Base-by-base conservation (phyloP, 345 rosid species). In the Dipteronia dyeriana region DNA sequence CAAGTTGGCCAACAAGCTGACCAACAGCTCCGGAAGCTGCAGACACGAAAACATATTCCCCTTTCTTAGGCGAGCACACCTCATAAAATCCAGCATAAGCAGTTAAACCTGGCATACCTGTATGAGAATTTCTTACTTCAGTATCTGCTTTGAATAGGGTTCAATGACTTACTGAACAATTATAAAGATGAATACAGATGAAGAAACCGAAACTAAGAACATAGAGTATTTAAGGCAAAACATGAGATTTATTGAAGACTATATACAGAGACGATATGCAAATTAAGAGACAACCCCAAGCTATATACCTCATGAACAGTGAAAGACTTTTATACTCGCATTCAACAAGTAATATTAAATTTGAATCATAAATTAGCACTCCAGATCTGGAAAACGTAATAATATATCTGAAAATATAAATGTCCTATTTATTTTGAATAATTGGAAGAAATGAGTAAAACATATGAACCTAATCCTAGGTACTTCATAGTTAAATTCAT, bases 11-110 rank as follows among this genome's bases (percentile, higher is more conserved):
- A 70, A 90, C 94, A 81, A 91, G 91, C 75, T 91, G 95, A 25
- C 95, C 95, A 9, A 89, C 93, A 1, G 95, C 95, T 61, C 95
- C 94, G 1, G 94, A 86, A 73, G 92, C 92, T 0, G 94, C 94
- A 76, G 94, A 91, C 45, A 91, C 90, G 69, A 90, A 90, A 70
- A 91, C 88, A 47, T 62, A 76, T 0, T 91, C 94, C 26, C 89
- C 94, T 74, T 82, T 78, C 75, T 80, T 85, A 2, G 97, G 97
- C 77, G 86, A 79, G 25, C 91, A 91, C 29, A 90, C 84, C 83
- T 91, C 92, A 17, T 84, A 71, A 66, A 91, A 87, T 76, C 97
- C 94, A 57, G 79, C 91, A 74, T 88, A 90, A 59, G 97, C 97
- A 43, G 97, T 91, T 77, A 91, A 81, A 23, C 94, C 94, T 4